These are phyloP conservation scores for Penicillium brasilianum DNA, from an alignment of 2,329 filamentous ascomycete genomes.

Conservation along the genomic window DNA sequence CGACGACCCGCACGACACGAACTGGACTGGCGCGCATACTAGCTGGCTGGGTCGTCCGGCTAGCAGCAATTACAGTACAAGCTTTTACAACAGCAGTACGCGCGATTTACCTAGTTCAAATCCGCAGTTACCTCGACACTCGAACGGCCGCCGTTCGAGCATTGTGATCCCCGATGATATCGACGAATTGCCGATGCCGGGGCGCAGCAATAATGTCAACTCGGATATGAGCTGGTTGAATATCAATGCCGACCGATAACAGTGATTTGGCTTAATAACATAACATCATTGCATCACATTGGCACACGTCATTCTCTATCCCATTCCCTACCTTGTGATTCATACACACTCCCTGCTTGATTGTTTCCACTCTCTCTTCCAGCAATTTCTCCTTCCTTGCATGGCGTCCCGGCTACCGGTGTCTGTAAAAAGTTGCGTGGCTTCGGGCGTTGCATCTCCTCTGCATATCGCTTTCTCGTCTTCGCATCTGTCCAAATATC, in stretches of 20 bases:
- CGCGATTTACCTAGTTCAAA: conserved; percentile 25
- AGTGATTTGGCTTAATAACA: not conserved
- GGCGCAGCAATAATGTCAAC: conserved; percentile 35
- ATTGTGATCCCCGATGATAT: conserved; percentile 39
- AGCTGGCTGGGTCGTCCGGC: conserved; percentile 44
- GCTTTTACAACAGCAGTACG: conserved; percentile 41
- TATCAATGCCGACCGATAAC: conserved; percentile 38
- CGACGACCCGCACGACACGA: conserved; percentile 39
- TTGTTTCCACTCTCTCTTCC: conserved; percentile 1
- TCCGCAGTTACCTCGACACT: conserved; percentile 25
- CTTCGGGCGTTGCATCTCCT: not conserved
- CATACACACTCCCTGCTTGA: not conserved
- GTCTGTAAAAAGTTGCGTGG: conserved; percentile 9
- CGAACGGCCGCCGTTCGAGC: conserved; percentile 39
- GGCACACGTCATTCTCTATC: not conserved
- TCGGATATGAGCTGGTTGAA: conserved; percentile 54
- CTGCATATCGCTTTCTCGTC: not conserved
- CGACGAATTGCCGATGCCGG: conserved; percentile 30
- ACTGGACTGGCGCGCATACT: conserved; percentile 31
- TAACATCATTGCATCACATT: not conserved
- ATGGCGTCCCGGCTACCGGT: conserved; percentile 8
- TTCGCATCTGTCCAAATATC: conserved; percentile 6
- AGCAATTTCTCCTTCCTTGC: not conserved
- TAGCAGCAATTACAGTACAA: conserved; percentile 50
- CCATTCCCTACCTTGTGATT: not conserved